These are phyloP conservation scores for Haplosporangium sp. DNA, from an alignment of 371 early-diverging fungal genomes.

Conservation along the genomic window DNA sequence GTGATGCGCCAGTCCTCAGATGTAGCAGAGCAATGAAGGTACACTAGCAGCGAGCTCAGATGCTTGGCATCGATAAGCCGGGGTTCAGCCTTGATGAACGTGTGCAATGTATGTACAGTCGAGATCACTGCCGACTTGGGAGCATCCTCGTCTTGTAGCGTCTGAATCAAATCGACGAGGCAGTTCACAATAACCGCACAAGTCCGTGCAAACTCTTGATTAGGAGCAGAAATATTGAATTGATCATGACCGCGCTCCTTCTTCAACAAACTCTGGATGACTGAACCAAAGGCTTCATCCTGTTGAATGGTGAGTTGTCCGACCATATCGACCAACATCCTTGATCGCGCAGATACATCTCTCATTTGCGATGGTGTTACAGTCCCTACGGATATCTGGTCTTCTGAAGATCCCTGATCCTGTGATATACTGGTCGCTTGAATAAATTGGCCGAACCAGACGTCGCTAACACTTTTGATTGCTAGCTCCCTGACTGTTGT, in stretches of 20 bases:
- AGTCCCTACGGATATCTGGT: constrained; percentile 21
- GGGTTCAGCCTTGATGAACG: constrained; percentile 35
- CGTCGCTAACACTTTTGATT: constrained; percentile 74
- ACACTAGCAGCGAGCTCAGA: constrained; percentile 18
- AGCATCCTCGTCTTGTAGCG: constrained; percentile 62
- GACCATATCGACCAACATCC: constrained; percentile 62
- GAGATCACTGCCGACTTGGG: constrained; percentile 45
- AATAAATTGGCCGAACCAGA: constrained; percentile 75
- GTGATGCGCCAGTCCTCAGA: constrained; percentile 46
- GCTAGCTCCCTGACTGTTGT: constrained; percentile 76
- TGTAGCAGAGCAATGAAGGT: constrained; percentile 34
- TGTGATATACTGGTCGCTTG: constrained; percentile 17
- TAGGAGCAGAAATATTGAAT: constrained; percentile 3
- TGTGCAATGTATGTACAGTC: constrained; percentile 40
- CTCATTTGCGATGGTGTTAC: constrained; percentile 57
- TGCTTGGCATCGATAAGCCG: constrained; percentile 38
- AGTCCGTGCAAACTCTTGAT: constrained; percentile 56
- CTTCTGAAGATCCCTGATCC: constrained; percentile 48
- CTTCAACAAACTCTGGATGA: constrained; percentile 39
- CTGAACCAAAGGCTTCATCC: constrained; percentile 36
- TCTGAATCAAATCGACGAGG: constrained; percentile 71
- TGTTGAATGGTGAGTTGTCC: constrained; percentile 43
- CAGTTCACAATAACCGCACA: constrained; percentile 76
- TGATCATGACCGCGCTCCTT: constrained; percentile 31
- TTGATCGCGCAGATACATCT: constrained; percentile 57